Base-by-base conservation (phyloP, 352 stramenopile genomes). In the Globisporangium barbulae region DNA sequence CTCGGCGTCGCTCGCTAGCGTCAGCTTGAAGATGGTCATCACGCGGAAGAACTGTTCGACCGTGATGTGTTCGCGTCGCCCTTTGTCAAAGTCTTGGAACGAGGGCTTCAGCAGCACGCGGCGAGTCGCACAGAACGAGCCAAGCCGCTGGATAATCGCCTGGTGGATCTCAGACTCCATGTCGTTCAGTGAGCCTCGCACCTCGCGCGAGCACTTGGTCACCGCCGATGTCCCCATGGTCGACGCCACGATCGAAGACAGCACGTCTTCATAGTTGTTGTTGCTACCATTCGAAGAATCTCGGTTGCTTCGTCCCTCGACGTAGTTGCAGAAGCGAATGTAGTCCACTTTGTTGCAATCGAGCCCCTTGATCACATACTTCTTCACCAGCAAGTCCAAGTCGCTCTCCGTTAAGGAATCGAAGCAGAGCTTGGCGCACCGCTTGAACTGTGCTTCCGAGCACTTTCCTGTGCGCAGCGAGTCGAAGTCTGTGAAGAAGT, bases 401-500 rank as follows among this genome's bases (percentile, higher is more conserved):
- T 93, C 79, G 42, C 33, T 67, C n/a, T 94, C 83, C 1, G 71
- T 78, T 3, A 91, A 63, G n/a, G 71, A 73, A 0, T 71, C 73
- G 37, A 93, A 93, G 49, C 83, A 93, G 1, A 95, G 63, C 63
- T 95, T 95, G 10, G 88, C 71, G 21, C 82, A 92, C 33, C 84
- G 82, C 49, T 81, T 76, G 70, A 95, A 95, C 64, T 95, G 86
- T 15, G 81, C 69, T 41, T 91, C 79, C 0, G 79, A 84, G 61
- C 84, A 93, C 49, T 90, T 93, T 5, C 84, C 84, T 0, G 77
- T 89, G 8, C 84, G 82, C 19, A 95, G 64, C 17, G 73, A 74
- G 56, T 95, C 86, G 52, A 93, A 95, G 55, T 95, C 86, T 5
- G 72, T 89, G 50, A 95, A 95, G 58, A 93, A 95, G 58, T 88